Base-by-base conservation (phyloP, 768 basidiomycete genomes). In the Cubamyces sp. region DNA sequence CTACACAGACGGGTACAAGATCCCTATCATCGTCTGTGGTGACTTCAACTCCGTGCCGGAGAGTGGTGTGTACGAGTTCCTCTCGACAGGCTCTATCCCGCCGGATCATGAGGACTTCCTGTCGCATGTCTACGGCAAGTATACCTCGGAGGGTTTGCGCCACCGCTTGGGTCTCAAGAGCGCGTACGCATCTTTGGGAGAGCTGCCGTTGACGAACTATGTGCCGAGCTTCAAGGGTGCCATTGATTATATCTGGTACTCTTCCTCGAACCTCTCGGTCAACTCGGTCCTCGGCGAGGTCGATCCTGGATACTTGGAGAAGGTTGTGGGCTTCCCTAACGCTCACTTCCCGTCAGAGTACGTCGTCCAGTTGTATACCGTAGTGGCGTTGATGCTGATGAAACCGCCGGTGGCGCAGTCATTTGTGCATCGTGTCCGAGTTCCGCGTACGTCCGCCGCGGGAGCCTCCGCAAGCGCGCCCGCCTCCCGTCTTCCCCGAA, bases 301-400 rank as follows among this genome's bases (percentile, higher is more conserved):
- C 61, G 95, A 98, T 72, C 82, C 80, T 68, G 72, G 72, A 25
- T 99, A 99, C 78, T 73, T 98, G 72, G 87, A 90, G 66, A 93
- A 93, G 78, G 86, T 86, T 18, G 96, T 98, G 47, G 97, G 97
- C 40, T 98, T 98, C 82, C 97, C 97, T 28, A 96, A 98, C 74
- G 85, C 88, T 1, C 94, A 98, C 73, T 97, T 95, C 82, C 94
- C 96, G 23, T 96, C 94, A 61, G 96, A 98, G 95, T 98, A 75
- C 72, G 94, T 88, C 16, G 61, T 58, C 66, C 64, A 19, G 65
- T 52, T 64, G 62, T 26, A 25, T 30, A 9, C 5, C 30, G 23
- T 43, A 41, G 12, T 45, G 12, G 40, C 40, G 23, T 21, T 34
- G 18, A 43, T 30, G 59, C 59, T 70, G 43, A 68, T 57, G 54